A percentile compares a stretch with the other conserved stretches of the same genome.
These are phyloP conservation scores for Parascedosporium putredinis DNA, from an alignment of 2,329 filamentous ascomycete genomes.

Conservation along the genomic window DNA sequence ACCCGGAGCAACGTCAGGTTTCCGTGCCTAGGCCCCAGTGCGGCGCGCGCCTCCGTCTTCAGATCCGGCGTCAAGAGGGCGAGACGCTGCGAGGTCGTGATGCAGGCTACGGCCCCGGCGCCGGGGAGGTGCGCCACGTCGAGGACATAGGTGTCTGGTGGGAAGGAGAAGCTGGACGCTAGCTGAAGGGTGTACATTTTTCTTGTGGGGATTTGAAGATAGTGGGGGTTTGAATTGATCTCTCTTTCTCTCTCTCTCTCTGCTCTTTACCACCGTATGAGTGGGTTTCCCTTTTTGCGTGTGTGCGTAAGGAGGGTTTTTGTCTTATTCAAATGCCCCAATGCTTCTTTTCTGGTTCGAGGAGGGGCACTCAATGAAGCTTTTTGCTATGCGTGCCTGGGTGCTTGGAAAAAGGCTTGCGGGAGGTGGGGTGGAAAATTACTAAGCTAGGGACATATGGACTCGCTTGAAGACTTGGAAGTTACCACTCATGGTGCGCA, in stretches of 20 bases:
- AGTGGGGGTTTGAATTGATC: no score
- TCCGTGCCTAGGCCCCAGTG: slow-evolving; percentile 40
- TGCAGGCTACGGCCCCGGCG: slow-evolving; percentile 44
- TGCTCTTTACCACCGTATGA: no score
- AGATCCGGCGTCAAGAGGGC: slow-evolving; percentile 51
- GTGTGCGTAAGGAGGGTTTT: background rate
- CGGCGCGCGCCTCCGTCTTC: slow-evolving; percentile 38
- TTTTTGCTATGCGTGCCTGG: no score
- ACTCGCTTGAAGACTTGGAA: no score
- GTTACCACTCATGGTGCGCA: no score
- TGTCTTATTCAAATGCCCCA: background rate
- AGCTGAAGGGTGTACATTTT: background rate
- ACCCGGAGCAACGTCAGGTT: slow-evolving; percentile 54
- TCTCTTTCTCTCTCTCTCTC: no score
- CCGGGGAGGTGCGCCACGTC: slow-evolving; percentile 40
- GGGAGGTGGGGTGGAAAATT: background rate
- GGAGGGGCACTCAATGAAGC: background rate
- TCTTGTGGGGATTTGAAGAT: background rate
- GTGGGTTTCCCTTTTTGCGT: no score
- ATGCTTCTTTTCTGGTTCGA: background rate
- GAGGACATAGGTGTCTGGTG: slow-evolving; percentile 43
- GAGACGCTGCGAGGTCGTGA: slow-evolving; percentile 62
- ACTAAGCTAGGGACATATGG: background rate
- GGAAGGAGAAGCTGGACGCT: slow-evolving; percentile 12
- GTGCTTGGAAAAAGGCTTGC: no score